Conservation (phyloP, 306 rosid species). For the Dryas drummondii region DNA sequence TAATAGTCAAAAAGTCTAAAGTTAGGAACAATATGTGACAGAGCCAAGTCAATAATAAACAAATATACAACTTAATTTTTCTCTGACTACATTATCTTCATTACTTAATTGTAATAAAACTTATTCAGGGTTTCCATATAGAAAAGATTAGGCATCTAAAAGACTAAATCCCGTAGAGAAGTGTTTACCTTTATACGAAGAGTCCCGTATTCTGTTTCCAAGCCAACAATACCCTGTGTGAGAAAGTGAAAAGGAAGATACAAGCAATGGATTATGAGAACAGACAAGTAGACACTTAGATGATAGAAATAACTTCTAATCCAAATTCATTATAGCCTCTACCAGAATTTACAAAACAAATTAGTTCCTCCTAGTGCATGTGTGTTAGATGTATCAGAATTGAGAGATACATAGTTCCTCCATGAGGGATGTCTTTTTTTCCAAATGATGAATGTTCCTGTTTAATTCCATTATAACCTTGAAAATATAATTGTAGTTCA, state of each 20-base stretch:
- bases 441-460: background rate
- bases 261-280: background rate
- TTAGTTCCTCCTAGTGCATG: background rate
- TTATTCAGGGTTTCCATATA: background rate
- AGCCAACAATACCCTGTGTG: conserved; percentile 61
- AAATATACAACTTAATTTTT: background rate
- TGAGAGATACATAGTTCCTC: background rate
- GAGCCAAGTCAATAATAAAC: background rate
- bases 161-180: background rate
- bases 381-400: background rate
- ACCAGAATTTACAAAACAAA: background rate
- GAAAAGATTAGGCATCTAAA: background rate
- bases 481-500: background rate
- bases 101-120: background rate
- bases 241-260: background rate
- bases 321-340: background rate
- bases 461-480: background rate
- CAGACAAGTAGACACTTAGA: background rate
- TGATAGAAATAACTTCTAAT: background rate
- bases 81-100: background rate
- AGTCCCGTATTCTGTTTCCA: conserved; percentile 67
- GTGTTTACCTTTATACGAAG: conserved; percentile 69
- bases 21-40: background rate
- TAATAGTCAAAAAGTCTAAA: too few relatives aligned
- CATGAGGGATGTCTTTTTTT: background rate